A percentile compares a stretch with the other conserved stretches of the same genome.
Evolutionary conservation across 1,284 basidiomycete species (phyloP).

Genomic region (Anthracocystis panici-leucophaei): DNA sequence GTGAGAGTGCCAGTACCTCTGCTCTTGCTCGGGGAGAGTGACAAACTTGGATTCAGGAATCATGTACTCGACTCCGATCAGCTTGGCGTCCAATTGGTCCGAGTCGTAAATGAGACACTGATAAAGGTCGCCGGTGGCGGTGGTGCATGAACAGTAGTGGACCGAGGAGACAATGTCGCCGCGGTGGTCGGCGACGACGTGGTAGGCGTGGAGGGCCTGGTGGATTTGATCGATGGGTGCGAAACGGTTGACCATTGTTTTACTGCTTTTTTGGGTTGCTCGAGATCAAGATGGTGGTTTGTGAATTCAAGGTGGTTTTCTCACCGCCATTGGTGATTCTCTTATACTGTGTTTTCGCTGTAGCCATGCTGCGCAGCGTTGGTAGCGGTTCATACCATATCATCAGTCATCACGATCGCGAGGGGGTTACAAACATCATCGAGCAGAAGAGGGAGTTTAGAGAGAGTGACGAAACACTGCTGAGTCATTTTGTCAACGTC

Average conservation of each 20-base stretch:
- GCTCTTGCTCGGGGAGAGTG: conserved; percentile 72
- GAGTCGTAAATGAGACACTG: conserved; percentile 73
- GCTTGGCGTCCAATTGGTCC: conserved; percentile 71
- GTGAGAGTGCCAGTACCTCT: conserved; percentile 74
- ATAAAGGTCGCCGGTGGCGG: conserved; percentile 16
- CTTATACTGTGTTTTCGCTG: too few species aligned
- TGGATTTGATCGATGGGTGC: conserved; percentile 42
- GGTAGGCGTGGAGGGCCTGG: conserved; percentile 52
- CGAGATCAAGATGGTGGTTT: not conserved
- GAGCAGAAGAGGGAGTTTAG: too few species aligned
- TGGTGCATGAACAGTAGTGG: conserved; percentile 49
- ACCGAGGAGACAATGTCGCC: conserved; percentile 38
- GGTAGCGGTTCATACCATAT: not conserved
- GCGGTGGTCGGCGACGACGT: conserved; percentile 46
- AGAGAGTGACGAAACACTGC: too few species aligned
- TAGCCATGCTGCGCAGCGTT: too few species aligned
- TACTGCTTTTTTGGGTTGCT: not conserved
- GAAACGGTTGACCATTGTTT: conserved; percentile 29
- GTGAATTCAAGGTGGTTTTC: not conserved
- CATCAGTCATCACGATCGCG: too few species aligned
- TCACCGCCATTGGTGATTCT: not conserved
- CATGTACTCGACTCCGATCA: conserved; percentile 75
- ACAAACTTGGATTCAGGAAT: conserved; percentile 72
- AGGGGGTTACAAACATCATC: too few species aligned
- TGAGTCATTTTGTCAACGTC: too few species aligned